Evolutionary conservation across 192 early-diverging fungal species (phyloP).

Genomic region (Podila verticillata): DNA sequence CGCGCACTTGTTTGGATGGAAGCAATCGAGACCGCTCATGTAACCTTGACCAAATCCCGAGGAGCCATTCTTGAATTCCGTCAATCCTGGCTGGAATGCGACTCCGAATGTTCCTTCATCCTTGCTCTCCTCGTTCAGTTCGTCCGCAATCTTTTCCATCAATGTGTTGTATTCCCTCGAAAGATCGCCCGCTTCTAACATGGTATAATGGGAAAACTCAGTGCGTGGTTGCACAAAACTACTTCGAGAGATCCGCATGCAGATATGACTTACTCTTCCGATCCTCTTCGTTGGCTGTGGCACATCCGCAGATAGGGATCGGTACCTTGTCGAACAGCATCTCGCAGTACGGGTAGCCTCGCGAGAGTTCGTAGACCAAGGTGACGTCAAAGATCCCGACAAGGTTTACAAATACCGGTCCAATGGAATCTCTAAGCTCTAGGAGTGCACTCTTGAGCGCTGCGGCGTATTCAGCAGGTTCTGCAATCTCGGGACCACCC

Average conservation of each 20-base stretch:
- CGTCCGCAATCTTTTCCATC: slow-evolving; percentile 27
- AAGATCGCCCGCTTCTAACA: slow-evolving; percentile 34
- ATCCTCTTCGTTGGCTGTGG: slow-evolving; percentile 46
- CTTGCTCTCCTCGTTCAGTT: slow-evolving; percentile 35
- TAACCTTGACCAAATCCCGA: slow-evolving; percentile 58
- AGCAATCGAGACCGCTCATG: slow-evolving; percentile 63
- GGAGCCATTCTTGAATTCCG: slow-evolving; percentile 49
- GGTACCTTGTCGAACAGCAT: slow-evolving; percentile 57
- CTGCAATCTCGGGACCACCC: slow-evolving; percentile 48
- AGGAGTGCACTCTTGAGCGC: slow-evolving; percentile 46
- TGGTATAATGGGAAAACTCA: not conserved
- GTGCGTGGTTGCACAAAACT: not conserved
- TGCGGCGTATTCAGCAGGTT: slow-evolving; percentile 55
- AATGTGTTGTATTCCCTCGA: slow-evolving; percentile 28
- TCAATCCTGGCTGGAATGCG: slow-evolving; percentile 56
- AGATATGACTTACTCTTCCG: slow-evolving; percentile 45
- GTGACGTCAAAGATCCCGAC: slow-evolving; percentile 62
- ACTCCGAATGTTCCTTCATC: slow-evolving; percentile 49
- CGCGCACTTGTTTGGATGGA: slow-evolving; percentile 66
- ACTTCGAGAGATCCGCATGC: not conserved
- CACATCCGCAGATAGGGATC: slow-evolving; percentile 59
- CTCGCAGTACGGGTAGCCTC: slow-evolving; percentile 62
- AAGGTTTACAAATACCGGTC: slow-evolving; percentile 61
- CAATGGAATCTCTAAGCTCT: slow-evolving; percentile 49
- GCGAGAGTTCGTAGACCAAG: slow-evolving; percentile 59